A percentile compares a stretch with the other conserved stretches of the same genome.
Evolutionary conservation across 1,139 yeast species (phyloP).

Genomic region (Yamadazyma atmosphaerica): DNA sequence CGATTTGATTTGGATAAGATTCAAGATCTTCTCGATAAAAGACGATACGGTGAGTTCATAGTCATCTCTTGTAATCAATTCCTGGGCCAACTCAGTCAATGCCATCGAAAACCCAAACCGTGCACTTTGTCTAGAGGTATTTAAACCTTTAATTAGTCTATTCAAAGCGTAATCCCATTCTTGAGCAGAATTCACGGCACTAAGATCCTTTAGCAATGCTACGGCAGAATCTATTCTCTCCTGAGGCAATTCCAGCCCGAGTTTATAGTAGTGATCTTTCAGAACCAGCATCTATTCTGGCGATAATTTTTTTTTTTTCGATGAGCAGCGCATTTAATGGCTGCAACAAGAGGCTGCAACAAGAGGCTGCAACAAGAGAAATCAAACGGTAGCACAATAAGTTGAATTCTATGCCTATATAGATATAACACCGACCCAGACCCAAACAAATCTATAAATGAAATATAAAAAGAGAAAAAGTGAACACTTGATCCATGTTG

Average conservation of each 20-base stretch:
- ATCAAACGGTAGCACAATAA: conserved; percentile 5
- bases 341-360: conserved; percentile 7
- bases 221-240: conserved; percentile 79
- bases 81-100: conserved; percentile 68
- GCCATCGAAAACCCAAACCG: conserved; percentile 90
- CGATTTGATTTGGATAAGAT: conserved; percentile 43
- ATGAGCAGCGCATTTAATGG: background rate
- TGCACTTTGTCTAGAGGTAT: conserved; percentile 81
- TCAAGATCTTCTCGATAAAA: conserved; percentile 45
- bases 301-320: background rate
- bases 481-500: conserved; percentile 13
- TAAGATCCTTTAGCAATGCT: conserved; percentile 59
- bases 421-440: background rate
- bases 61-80: conserved; percentile 31
- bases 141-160: conserved; percentile 76
- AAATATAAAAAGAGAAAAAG: conserved; percentile 1
- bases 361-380: background rate
- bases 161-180: conserved; percentile 85
- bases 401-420: conserved; percentile 8
- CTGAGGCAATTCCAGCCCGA: conserved; percentile 73
- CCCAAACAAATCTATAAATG: conserved; percentile 3
- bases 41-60: conserved; percentile 32
- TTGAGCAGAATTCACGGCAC: conserved; percentile 39
- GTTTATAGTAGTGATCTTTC: conserved; percentile 73
- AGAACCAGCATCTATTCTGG: conserved; percentile 46